These are phyloP conservation scores for Tolypocladium album DNA, from an alignment of 2,329 filamentous ascomycete species.

Conservation along the genomic window DNA sequence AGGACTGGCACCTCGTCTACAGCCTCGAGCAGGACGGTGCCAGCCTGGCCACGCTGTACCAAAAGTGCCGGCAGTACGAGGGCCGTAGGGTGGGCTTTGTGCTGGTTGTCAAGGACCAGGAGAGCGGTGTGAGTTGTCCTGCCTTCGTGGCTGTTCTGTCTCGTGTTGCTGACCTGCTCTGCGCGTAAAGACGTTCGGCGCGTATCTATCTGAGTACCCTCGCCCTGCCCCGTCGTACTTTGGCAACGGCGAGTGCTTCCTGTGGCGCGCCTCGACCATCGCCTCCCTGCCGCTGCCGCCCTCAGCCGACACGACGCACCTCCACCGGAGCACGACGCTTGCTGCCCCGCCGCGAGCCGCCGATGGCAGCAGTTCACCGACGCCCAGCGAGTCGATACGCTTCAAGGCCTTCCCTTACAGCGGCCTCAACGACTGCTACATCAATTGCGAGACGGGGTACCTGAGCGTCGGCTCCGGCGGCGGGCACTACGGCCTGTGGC, in stretches of 20 bases:
- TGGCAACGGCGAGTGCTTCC: conserved; percentile 89
- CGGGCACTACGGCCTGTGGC: conserved; percentile 87
- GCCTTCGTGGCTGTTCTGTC: background rate
- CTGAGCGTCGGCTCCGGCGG: conserved; percentile 81
- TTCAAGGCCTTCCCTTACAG: conserved; percentile 98
- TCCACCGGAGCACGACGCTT: conserved; percentile 29
- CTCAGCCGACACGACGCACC: conserved; percentile 38
- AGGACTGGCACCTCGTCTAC: conserved; percentile 80
- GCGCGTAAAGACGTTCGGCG: conserved; percentile 63
- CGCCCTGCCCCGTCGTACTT: conserved; percentile 78
- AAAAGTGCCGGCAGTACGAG: conserved; percentile 58
- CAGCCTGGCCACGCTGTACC: conserved; percentile 76
- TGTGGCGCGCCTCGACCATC: conserved; percentile 50
- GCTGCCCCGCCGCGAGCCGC: conserved; percentile 15
- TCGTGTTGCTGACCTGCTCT: background rate
- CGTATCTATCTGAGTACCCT: conserved; percentile 84
- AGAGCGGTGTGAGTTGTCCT: conserved; percentile 53
- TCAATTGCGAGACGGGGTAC: conserved; percentile 80
- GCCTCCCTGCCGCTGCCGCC: conserved; percentile 41
- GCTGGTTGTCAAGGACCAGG: conserved; percentile 70
- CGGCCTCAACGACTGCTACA: conserved; percentile 92
- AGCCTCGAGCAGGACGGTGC: conserved; percentile 88
- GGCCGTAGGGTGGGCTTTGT: conserved; percentile 76
- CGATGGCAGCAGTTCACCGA: conserved; percentile 9
- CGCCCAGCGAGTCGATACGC: conserved; percentile 59